Percentiles rank a stretch among this genome's conserved stretches.
phyloP scores from a whole-genome alignment of 148 eudicot species.

The Diospyros lotus region DNA sequence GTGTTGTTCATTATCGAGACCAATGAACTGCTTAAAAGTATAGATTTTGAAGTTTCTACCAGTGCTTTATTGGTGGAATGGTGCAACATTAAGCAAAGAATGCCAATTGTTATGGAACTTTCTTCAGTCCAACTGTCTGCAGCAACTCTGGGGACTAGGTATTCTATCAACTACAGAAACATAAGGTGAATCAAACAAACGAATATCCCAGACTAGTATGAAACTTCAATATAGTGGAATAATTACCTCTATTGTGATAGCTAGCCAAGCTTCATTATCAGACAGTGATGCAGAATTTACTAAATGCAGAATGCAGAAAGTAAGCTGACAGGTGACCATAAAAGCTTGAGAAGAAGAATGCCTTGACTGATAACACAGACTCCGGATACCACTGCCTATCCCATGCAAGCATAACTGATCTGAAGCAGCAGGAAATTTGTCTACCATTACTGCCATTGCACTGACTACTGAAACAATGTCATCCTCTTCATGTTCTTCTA shows the following conservation, averaged over 20 bases:
- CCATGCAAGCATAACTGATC: slow-evolving; percentile 77
- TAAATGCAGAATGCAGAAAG: slow-evolving; percentile 50
- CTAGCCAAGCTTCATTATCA: slow-evolving; percentile 64
- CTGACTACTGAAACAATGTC: slow-evolving; percentile 52
- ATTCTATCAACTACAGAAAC: slow-evolving; percentile 53
- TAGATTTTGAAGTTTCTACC: slow-evolving; percentile 59
- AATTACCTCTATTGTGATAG: slow-evolving; percentile 63
- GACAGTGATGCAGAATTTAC: slow-evolving; percentile 50
- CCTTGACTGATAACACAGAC: slow-evolving; percentile 34
- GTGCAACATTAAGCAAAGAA: slow-evolving; percentile 69
- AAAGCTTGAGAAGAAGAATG: slow-evolving; percentile 33
- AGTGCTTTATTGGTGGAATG: slow-evolving; percentile 61
- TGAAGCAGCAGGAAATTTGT: slow-evolving; percentile 65
- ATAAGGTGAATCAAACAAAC: background rate
- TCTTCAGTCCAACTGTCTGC: slow-evolving; percentile 57
- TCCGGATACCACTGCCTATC: slow-evolving; percentile 50
- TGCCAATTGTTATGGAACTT: slow-evolving; percentile 48
- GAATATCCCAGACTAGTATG: too few relatives aligned
- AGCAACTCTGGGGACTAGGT: slow-evolving; percentile 31
- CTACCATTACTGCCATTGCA: slow-evolving; percentile 34
- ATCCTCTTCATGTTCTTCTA: slow-evolving; percentile 39
- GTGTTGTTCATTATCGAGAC: slow-evolving; percentile 40
- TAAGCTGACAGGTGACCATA: slow-evolving; percentile 39
- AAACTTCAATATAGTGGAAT: background rate
- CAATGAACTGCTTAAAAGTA: slow-evolving; percentile 57